A percentile compares a stretch with the other conserved stretches of the same genome.
These are phyloP conservation scores for Fusarium gaditjirri DNA, from an alignment of 2,329 filamentous ascomycete genomes.

Conservation along the genomic window DNA sequence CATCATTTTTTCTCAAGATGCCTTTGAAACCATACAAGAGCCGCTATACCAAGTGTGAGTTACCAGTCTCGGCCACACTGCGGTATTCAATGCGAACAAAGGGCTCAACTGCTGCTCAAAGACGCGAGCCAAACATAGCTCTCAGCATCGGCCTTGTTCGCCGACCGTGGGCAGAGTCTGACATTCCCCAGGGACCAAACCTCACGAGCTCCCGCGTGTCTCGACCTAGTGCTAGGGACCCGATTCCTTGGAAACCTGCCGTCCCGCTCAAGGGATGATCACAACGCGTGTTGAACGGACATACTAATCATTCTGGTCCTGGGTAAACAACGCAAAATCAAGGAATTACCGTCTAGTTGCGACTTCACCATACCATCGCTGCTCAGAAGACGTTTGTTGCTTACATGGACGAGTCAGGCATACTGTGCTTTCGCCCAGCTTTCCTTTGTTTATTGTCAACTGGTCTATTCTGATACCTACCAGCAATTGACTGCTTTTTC, in stretches of 20 bases:
- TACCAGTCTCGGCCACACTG: slow-evolving; percentile 28
- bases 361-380: slow-evolving; percentile 25
- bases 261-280: slow-evolving; percentile 12
- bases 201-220: slow-evolving; percentile 29
- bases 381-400: slow-evolving; percentile 2
- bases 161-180: slow-evolving; percentile 19
- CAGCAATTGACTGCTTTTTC: slow-evolving; percentile 1
- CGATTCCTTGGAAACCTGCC: slow-evolving; percentile 27
- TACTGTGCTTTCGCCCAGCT: background rate
- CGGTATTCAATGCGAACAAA: slow-evolving; percentile 15
- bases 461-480: slow-evolving; percentile 1
- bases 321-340: slow-evolving; percentile 6
- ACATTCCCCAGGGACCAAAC: slow-evolving; percentile 35
- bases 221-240: slow-evolving; percentile 34
- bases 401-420: slow-evolving; percentile 10
- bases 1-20: background rate
- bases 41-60: slow-evolving; percentile 6
- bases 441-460: slow-evolving; percentile 22
- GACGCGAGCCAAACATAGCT: slow-evolving; percentile 3
- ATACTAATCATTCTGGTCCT: slow-evolving; percentile 25
- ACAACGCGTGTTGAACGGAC: slow-evolving; percentile 5
- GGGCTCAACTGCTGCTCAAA: slow-evolving; percentile 1
- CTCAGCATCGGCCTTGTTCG: slow-evolving; percentile 24
- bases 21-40: background rate
- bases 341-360: slow-evolving; percentile 14